These are phyloP conservation scores for Themeda triandra DNA, from an alignment of 176 grass and related monocot genomes.

Conservation along the genomic window DNA sequence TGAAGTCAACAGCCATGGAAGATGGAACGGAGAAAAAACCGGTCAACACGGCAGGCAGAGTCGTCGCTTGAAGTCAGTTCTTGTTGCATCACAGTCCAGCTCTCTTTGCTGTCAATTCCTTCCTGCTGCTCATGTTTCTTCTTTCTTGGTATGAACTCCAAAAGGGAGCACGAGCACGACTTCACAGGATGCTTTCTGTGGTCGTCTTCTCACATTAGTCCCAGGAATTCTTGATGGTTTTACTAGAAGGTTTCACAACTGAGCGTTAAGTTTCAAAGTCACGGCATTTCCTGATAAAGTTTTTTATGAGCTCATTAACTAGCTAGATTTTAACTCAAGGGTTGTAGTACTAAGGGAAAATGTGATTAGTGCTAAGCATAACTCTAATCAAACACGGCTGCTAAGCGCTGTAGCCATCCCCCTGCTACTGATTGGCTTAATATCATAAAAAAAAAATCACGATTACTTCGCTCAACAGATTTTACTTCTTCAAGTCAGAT, in stretches of 20 bases:
- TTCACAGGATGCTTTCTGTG: conserved; percentile 1
- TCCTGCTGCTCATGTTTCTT: neutral
- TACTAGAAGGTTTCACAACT: neutral
- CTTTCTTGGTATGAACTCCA: neutral
- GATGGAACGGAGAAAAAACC: neutral
- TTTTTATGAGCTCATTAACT: neutral
- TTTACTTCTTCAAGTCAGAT: neutral
- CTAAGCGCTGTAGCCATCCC: too few species aligned
- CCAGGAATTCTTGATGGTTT: neutral
- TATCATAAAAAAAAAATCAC: too few species aligned
- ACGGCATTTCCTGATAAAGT: neutral
- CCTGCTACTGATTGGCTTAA: too few species aligned
- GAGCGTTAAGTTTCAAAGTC: neutral
- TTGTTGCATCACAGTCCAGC: conserved; percentile 14
- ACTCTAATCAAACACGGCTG: too few species aligned
- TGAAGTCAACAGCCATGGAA: conserved; percentile 16
- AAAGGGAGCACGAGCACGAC: neutral
- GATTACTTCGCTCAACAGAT: too few species aligned
- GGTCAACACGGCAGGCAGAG: conserved; percentile 35
- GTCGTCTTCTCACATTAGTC: neutral
- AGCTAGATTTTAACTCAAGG: neutral
- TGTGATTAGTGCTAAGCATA: neutral
- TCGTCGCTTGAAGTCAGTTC: conserved; percentile 23
- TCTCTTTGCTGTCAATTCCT: conserved; percentile 15
- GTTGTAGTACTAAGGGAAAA: neutral